phyloP scores from a whole-genome alignment of 2,329 filamentous ascomycete species.

The Cyclaneusma minus region DNA sequence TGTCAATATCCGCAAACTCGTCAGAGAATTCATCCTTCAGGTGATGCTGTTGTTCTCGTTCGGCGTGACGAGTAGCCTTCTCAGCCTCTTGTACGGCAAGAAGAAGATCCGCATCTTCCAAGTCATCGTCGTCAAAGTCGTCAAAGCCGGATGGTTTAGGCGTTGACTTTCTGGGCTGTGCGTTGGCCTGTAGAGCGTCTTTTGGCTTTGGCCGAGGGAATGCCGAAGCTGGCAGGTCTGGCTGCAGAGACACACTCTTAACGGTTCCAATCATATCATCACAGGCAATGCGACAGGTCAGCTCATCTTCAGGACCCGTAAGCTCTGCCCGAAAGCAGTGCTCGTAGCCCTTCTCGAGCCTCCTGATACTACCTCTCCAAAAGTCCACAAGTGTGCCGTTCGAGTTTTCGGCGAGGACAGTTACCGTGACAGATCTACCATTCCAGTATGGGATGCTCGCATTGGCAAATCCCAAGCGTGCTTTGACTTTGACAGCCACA shows the following conservation, averaged over 20 bases:
- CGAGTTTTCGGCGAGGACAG: constrained; percentile 57
- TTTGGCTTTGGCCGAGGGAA: constrained; percentile 13
- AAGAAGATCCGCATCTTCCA: constrained; percentile 28
- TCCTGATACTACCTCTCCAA: constrained; percentile 45
- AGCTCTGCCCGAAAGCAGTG: constrained; percentile 43
- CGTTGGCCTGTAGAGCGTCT: background rate
- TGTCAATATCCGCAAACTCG: constrained; percentile 35
- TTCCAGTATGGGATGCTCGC: constrained; percentile 46
- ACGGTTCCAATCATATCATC: constrained; percentile 62
- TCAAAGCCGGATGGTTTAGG: constrained; percentile 1
- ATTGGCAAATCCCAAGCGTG: constrained; percentile 59
- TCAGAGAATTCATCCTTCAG: constrained; percentile 19
- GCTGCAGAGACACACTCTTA: constrained; percentile 10
- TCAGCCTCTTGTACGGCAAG: constrained; percentile 16
- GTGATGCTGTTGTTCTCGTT: constrained; percentile 5
- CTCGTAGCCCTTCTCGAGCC: constrained; percentile 41
- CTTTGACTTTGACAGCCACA: constrained; percentile 46
- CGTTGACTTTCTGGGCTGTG: constrained; percentile 1
- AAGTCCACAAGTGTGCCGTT: constrained; percentile 57
- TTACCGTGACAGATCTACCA: constrained; percentile 49
- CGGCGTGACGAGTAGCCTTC: constrained; percentile 9
- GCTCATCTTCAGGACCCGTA: constrained; percentile 33
- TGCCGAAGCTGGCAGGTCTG: constrained; percentile 18
- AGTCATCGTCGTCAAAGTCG: constrained; percentile 17
- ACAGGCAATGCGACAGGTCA: constrained; percentile 62